Evolutionary conservation across 352 stramenopile genomes (phyloP), one percentile per base, ranked within the genome.

Genomic region (Halophytophthora polymorphica): DNA sequence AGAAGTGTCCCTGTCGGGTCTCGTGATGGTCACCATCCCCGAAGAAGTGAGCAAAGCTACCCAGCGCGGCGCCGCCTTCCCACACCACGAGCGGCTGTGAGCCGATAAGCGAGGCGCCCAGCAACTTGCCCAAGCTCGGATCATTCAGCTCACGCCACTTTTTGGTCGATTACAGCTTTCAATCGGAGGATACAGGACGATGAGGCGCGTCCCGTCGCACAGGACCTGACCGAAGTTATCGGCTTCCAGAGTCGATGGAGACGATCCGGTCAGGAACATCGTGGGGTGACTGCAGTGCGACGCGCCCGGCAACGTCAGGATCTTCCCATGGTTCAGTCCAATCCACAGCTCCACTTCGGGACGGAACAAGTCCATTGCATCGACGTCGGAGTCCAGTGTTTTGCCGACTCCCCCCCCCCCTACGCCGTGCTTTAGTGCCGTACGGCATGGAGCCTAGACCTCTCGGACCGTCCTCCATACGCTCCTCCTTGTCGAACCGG

Each of bases 291-390:
- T 69, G 47, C 61, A 69, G 21, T 69, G 61, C 0, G 56, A 66
- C 0, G 61, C 61, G 0, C 56, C 50, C 22, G 53, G 46, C 11
- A 69, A 3, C 35, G 65, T 62, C 18, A 69, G 8, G 22, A 69
- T 37, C 29, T 69, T 53, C 10, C 18, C 22, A 18, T 54, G 45
- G 15, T 58, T 13, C 31, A 65, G 33, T 2, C 10, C 17, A 39
- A 48, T 58, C 61, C 61, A 69, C 10, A 21, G 5, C 28, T 65
- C 61, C 37, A 65, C 61, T 46, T 69, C 61, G 12, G 57, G 44
- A 15, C 56, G 50, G 28, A 69, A 65, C 5, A 45, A 3, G 2
- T 69, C 61, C 42, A 69, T 66, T 5, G 37, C 61, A 18, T 69
- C 61, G 1, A 51, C 56, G 17, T 69, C 46, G 14, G 65, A 46